Conservation (phyloP, 2,329 filamentous ascomycete genomes). For the Penicillium capsulatum region DNA sequence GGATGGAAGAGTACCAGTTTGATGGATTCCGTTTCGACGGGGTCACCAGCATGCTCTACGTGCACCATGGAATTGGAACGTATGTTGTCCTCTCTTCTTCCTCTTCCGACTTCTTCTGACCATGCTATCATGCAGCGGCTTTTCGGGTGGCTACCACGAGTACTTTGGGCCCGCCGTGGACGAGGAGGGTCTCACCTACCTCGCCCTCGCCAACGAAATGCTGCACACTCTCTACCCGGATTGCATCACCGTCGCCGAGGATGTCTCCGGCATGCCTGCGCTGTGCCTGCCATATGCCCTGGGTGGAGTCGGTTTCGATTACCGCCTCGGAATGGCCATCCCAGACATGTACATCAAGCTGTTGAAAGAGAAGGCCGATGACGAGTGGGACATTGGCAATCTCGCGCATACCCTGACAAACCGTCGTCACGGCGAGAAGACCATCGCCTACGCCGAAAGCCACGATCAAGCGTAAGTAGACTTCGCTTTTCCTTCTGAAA, state of each 20-base stretch:
- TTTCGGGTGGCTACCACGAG: constrained; percentile 96
- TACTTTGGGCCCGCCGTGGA: constrained; percentile 90
- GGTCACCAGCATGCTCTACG: constrained; percentile 97
- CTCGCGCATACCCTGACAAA: constrained; percentile 88
- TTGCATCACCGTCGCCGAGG: constrained; percentile 87
- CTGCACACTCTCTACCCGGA: constrained; percentile 85
- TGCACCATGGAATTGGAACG: constrained; percentile 94
- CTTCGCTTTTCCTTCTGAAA: too few relatives aligned
- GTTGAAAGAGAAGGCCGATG: constrained; percentile 84
- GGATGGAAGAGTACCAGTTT: constrained; percentile 98
- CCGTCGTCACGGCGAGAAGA: constrained; percentile 92
- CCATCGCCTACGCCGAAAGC: constrained; percentile 94
- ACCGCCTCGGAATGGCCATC: constrained; percentile 93
- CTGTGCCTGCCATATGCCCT: constrained; percentile 79
- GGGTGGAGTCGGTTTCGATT: constrained; percentile 94
- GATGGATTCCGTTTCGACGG: constrained; percentile 98
- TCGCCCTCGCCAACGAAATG: constrained; percentile 96
- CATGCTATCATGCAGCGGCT: constrained; percentile 62
- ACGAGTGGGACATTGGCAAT: constrained; percentile 83
- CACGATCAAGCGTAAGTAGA: constrained; percentile 96
- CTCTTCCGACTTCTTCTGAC: not conserved
- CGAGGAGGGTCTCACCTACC: constrained; percentile 87
- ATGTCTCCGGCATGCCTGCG: constrained; percentile 98
- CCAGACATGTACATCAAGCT: constrained; percentile 99
- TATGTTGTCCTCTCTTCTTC: constrained; percentile 48